Conservation (phyloP, 768 basidiomycete species). For the Boletus vinaceobasis region DNA sequence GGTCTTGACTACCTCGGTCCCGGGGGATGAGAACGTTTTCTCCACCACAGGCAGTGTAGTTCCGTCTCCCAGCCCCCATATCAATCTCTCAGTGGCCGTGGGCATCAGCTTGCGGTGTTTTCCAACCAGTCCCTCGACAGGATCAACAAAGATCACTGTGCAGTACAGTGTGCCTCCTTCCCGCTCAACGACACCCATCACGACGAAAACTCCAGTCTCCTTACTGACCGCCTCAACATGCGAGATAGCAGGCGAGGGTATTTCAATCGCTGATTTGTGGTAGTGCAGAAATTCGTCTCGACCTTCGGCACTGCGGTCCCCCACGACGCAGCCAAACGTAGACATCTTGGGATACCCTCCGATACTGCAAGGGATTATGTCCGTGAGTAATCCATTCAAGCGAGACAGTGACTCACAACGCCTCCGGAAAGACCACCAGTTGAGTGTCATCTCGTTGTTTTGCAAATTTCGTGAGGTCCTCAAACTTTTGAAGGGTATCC, state of each 20-base stretch:
- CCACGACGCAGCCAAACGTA: conserved; percentile 41
- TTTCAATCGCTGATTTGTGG: conserved; percentile 50
- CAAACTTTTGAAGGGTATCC: conserved; percentile 49
- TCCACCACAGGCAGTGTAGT: conserved; percentile 49
- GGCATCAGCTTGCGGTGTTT: conserved; percentile 67
- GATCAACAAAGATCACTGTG: conserved; percentile 55
- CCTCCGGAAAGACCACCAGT: conserved; percentile 55
- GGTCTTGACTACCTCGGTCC: conserved; percentile 28
- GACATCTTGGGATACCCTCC: conserved; percentile 63
- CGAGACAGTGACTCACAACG: conserved; percentile 41
- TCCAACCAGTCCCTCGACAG: conserved; percentile 47
- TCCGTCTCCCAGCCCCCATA: conserved; percentile 63
- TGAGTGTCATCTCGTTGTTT: conserved; percentile 45
- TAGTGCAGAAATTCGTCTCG: conserved; percentile 60
- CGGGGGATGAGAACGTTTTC: conserved; percentile 34
- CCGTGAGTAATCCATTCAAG: neutral
- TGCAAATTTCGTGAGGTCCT: conserved; percentile 42
- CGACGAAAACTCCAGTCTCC: conserved; percentile 50
- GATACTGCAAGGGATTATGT: conserved; percentile 32
- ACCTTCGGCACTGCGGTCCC: conserved; percentile 46
- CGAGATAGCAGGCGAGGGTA: conserved; percentile 49
- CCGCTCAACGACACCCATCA: conserved; percentile 58
- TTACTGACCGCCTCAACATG: conserved; percentile 48
- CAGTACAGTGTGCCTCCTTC: conserved; percentile 62
- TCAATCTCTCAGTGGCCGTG: conserved; percentile 54